A percentile compares a stretch with the other conserved stretches of the same genome.
Conservation (phyloP, 495 filamentous ascomycete genomes). For the Stereocaulon alpinum region DNA sequence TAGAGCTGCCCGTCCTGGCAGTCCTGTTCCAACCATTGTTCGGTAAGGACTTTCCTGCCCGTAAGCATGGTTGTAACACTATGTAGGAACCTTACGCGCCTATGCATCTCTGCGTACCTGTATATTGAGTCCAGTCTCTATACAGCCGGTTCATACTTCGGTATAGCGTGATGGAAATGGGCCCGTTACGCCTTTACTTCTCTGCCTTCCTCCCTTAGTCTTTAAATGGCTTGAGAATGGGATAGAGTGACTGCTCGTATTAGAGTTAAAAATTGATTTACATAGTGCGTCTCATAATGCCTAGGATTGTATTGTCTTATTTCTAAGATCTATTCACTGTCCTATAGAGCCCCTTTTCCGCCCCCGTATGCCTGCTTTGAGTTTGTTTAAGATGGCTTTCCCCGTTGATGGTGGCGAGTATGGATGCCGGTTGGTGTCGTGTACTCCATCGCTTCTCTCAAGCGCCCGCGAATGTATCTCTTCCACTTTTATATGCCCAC, state of each 20-base stretch:
- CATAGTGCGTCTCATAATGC: not conserved
- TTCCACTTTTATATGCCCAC: not conserved
- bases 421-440: constrained; percentile 2
- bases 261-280: too few species aligned
- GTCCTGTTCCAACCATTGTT: too few species aligned
- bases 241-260: too few species aligned
- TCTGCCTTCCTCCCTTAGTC: too few species aligned
- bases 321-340: constrained; percentile 1
- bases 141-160: not conserved
- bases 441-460: not conserved
- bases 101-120: not conserved
- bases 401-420: constrained; percentile 1
- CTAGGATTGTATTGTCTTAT: not conserved
- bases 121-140: not conserved
- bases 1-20: too few species aligned
- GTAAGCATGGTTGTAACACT: too few species aligned
- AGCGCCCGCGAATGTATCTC: not conserved
- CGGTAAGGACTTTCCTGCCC: too few species aligned
- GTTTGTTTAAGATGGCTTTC: constrained; percentile 2
- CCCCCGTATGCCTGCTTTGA: constrained; percentile 3
- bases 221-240: too few species aligned
- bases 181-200: not conserved
- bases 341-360: not conserved
- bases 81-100: too few species aligned
- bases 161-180: not conserved